Conservation (phyloP, 2,329 filamentous ascomycete genomes). For the Talaromyces sp. region DNA sequence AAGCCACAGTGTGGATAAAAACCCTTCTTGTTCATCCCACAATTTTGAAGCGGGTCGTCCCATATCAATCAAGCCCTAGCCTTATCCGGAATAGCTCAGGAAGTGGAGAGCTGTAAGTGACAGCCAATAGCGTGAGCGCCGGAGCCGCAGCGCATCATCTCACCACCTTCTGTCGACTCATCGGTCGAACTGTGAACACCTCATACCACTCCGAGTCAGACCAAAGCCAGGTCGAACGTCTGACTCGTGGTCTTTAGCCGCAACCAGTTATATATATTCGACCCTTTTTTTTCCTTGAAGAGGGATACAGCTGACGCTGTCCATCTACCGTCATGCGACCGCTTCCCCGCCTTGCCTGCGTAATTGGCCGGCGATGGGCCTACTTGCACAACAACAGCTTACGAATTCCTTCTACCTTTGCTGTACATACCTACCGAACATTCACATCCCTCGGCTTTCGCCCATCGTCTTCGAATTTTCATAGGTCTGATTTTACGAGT, state of each 20-base stretch:
- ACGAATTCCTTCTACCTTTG: conserved; percentile 19
- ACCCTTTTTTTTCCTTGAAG: background rate
- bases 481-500: conserved; percentile 58
- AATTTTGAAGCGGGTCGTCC: background rate
- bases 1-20: background rate
- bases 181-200: background rate
- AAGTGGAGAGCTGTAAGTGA: background rate
- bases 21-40: background rate
- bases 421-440: conserved; percentile 9
- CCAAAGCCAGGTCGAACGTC: background rate
- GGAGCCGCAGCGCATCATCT: background rate
- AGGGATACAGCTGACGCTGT: background rate
- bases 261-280: background rate
- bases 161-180: background rate
- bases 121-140: background rate
- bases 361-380: conserved; percentile 14
- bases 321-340: conserved; percentile 26
- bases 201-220: background rate
- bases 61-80: background rate
- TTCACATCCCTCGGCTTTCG: conserved; percentile 18
- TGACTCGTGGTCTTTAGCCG: background rate
- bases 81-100: background rate
- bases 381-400: conserved; percentile 6
- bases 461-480: conserved; percentile 45
- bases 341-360: conserved; percentile 20